Conservation (phyloP, 2,329 filamentous ascomycete species). For the Fusarium denticulatum region DNA sequence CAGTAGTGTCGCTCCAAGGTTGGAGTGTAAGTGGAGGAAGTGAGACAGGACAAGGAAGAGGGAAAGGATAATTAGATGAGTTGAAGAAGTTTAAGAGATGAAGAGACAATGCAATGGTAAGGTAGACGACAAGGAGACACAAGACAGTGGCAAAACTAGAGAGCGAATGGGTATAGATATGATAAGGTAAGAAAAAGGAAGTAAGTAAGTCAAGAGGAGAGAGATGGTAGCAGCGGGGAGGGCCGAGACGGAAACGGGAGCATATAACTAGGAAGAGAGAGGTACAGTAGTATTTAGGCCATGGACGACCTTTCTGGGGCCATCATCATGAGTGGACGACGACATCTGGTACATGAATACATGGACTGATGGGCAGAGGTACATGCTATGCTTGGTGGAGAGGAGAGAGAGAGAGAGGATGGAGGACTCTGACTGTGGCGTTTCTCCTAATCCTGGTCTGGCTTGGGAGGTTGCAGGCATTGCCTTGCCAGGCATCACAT, state of each 20-base stretch:
- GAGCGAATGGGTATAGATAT: conserved; percentile 26
- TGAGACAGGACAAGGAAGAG: conserved; percentile 1
- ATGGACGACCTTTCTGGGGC: conserved; percentile 37
- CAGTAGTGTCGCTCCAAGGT: conserved; percentile 21
- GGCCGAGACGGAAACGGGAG: conserved; percentile 39
- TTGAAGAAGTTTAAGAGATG: neutral
- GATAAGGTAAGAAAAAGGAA: conserved; percentile 4
- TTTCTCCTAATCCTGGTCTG: conserved; percentile 17
- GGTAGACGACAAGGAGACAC: neutral
- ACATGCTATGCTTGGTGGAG: conserved; percentile 22
- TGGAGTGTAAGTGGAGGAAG: conserved; percentile 33
- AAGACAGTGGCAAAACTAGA: conserved; percentile 30
- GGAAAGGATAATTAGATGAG: conserved; percentile 7
- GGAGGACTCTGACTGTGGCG: conserved; percentile 44
- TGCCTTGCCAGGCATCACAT: conserved; percentile 27
- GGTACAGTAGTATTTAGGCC: conserved; percentile 44
- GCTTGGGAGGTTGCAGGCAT: conserved; percentile 22
- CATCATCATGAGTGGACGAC: conserved; percentile 45
- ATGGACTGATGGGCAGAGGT: conserved; percentile 37
- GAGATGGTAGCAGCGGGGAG: conserved; percentile 31
- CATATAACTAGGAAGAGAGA: neutral
- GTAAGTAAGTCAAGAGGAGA: neutral
- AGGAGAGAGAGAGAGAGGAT: conserved; percentile 3
- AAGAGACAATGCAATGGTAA: neutral
- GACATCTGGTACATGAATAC: conserved; percentile 41